phyloP scores from a whole-genome alignment of 768 basidiomycete species.

The Mycena floridula region DNA sequence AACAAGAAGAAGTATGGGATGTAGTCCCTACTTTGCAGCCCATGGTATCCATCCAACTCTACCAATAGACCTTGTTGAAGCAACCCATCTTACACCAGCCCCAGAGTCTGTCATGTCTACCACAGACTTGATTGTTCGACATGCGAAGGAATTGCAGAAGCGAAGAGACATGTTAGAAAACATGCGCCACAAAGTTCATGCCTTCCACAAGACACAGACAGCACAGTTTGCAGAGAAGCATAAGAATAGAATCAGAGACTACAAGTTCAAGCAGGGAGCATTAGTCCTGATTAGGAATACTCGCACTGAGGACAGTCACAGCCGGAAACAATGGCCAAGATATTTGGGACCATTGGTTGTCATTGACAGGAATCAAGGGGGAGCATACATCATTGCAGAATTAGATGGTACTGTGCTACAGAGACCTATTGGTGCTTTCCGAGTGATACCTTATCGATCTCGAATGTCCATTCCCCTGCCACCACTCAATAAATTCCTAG shows the following conservation, averaged over 20 bases:
- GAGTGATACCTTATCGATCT: slow-evolving; percentile 18
- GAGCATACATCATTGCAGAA: slow-evolving; percentile 20
- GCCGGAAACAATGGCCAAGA: slow-evolving; percentile 20
- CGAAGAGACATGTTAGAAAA: slow-evolving; percentile 5
- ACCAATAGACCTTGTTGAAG: slow-evolving; percentile 25
- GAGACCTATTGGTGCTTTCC: slow-evolving; percentile 16
- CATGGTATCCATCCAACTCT: too few species aligned
- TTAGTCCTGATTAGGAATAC: slow-evolving; percentile 31
- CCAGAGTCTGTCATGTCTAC: slow-evolving; percentile 19
- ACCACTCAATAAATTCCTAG: slow-evolving; percentile 9
- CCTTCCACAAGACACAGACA: slow-evolving; percentile 7
- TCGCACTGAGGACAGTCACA: slow-evolving; percentile 19
- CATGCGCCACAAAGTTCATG: slow-evolving; percentile 11
- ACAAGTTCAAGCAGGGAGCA: slow-evolving; percentile 21
- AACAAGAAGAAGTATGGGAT: slow-evolving; percentile 9
- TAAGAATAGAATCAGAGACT: slow-evolving; percentile 15
- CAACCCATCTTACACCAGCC: slow-evolving; percentile 16
- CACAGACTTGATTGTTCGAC: slow-evolving; percentile 12
- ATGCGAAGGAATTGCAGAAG: slow-evolving; percentile 13
- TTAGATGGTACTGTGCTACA: slow-evolving; percentile 18
- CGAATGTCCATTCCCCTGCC: slow-evolving; percentile 7
- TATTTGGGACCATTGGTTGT: slow-evolving; percentile 31
- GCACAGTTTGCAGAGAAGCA: slow-evolving; percentile 16
- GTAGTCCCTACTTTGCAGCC: slow-evolving; percentile 22
- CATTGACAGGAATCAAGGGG: slow-evolving; percentile 16